These are phyloP conservation scores for Pisolithus marmoratus DNA, from an alignment of 768 basidiomycete species.

Conservation along the genomic window DNA sequence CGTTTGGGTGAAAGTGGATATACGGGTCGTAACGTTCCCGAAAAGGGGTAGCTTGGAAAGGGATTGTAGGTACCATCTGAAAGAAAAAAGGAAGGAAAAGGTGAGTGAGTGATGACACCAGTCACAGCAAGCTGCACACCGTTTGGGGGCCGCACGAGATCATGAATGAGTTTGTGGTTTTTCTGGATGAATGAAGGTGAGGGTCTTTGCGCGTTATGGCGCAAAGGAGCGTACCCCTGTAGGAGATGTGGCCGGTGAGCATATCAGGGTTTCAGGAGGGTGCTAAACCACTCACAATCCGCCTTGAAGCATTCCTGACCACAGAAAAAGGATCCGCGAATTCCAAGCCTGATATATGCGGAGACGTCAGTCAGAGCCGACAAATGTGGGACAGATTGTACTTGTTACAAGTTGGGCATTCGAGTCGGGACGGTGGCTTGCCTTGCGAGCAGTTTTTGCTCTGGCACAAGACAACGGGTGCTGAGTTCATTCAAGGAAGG, in stretches of 20 bases:
- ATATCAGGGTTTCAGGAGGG: neutral
- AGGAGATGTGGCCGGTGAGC: neutral
- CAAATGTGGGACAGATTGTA: conserved; percentile 30
- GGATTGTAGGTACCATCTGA: conserved; percentile 77
- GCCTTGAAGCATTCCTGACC: conserved; percentile 95
- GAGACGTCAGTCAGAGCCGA: conserved; percentile 8
- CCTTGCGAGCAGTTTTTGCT: conserved; percentile 70
- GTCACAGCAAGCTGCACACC: conserved; percentile 5
- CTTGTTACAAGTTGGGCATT: conserved; percentile 95
- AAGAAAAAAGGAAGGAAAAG: neutral
- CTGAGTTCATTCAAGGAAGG: conserved; percentile 31
- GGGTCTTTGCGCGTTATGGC: neutral
- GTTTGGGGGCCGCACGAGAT: conserved; percentile 39
- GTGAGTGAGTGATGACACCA: neutral
- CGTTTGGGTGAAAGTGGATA: conserved; percentile 86
- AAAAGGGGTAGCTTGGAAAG: conserved; percentile 70
- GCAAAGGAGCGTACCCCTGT: conserved; percentile 19
- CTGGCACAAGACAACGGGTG: conserved; percentile 49
- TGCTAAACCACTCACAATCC: conserved; percentile 65
- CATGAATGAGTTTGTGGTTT: conserved; percentile 76
- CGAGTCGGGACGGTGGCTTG: conserved; percentile 78
- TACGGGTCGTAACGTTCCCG: conserved; percentile 72
- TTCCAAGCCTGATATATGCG: conserved; percentile 53
- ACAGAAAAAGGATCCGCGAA: conserved; percentile 86
- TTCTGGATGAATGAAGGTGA: conserved; percentile 43